Evolutionary conservation across 1,284 basidiomycete species (phyloP).

Genomic region (Ustilago crameri): DNA sequence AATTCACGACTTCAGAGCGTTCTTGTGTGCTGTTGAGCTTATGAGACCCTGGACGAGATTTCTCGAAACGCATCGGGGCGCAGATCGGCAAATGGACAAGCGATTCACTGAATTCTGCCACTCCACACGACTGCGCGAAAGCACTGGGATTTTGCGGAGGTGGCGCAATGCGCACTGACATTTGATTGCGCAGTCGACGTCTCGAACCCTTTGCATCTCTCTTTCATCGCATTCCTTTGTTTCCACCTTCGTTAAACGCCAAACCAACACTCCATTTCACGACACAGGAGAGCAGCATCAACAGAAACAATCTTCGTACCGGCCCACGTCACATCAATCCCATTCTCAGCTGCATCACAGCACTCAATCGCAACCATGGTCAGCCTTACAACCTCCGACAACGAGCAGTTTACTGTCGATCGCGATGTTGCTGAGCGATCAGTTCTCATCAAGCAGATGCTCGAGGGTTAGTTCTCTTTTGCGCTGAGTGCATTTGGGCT

Average conservation of each 20-base stretch:
- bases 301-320: not conserved
- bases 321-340: not conserved
- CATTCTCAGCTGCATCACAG: not conserved
- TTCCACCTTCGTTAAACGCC: not conserved
- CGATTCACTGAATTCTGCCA: too few relatives aligned
- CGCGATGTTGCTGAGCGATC: constrained; percentile 94
- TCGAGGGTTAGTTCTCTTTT: constrained; percentile 80
- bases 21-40: too few relatives aligned
- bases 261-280: not conserved
- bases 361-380: constrained; percentile 43
- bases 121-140: too few relatives aligned
- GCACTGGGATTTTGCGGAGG: not conserved
- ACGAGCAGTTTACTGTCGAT: constrained; percentile 92
- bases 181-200: constrained; percentile 18
- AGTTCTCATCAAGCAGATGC: constrained; percentile 99
- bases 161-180: constrained; percentile 27
- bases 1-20: too few relatives aligned
- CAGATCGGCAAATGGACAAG: too few relatives aligned
- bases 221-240: constrained; percentile 2
- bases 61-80: too few relatives aligned
- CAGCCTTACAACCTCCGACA: constrained; percentile 78
- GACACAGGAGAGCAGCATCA: not conserved
- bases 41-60: too few relatives aligned
- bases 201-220: constrained; percentile 3
- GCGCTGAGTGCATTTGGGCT: not conserved